Conservation (phyloP, 371 early-diverging fungal species). For the Thermomucor indicae-seudaticae region DNA sequence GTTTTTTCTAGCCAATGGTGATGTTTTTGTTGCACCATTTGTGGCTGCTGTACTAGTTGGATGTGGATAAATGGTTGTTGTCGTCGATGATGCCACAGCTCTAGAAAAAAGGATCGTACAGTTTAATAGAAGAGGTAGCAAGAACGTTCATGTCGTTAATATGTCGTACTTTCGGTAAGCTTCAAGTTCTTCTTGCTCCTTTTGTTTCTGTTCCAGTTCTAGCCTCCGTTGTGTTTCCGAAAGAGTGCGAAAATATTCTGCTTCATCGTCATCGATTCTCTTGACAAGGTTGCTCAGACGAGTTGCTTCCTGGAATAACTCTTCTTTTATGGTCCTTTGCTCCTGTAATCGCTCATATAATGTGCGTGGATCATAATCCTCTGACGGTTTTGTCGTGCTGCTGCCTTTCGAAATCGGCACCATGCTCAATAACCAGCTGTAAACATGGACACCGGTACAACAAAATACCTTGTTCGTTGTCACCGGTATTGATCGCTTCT, state of each 20-base stretch:
- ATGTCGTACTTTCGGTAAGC: slow-evolving; percentile 52
- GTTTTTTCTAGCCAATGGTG: slow-evolving; percentile 2
- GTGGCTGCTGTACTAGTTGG: background rate
- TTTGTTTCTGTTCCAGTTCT: slow-evolving; percentile 44
- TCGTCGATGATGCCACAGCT: slow-evolving; percentile 14
- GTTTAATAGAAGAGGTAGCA: slow-evolving; percentile 1
- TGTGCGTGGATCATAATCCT: slow-evolving; percentile 76
- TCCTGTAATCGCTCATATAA: slow-evolving; percentile 79
- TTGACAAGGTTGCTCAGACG: slow-evolving; percentile 70
- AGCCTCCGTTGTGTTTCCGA: slow-evolving; percentile 55
- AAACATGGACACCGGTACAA: background rate
- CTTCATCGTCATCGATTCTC: slow-evolving; percentile 73
- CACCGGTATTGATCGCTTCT: slow-evolving; percentile 15
- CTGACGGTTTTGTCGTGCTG: slow-evolving; percentile 23
- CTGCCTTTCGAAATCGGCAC: slow-evolving; percentile 1
- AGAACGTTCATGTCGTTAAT: background rate
- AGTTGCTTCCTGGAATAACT: slow-evolving; percentile 63
- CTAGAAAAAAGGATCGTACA: slow-evolving; percentile 3
- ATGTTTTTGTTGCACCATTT: background rate
- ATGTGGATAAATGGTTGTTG: background rate
- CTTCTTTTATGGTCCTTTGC: slow-evolving; percentile 63
- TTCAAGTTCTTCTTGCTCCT: slow-evolving; percentile 59
- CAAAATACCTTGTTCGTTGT: slow-evolving; percentile 8
- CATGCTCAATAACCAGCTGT: background rate
- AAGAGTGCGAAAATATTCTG: slow-evolving; percentile 63